Conservation (phyloP, 2,329 filamentous ascomycete genomes). For the Periconia macrospinosa region DNA sequence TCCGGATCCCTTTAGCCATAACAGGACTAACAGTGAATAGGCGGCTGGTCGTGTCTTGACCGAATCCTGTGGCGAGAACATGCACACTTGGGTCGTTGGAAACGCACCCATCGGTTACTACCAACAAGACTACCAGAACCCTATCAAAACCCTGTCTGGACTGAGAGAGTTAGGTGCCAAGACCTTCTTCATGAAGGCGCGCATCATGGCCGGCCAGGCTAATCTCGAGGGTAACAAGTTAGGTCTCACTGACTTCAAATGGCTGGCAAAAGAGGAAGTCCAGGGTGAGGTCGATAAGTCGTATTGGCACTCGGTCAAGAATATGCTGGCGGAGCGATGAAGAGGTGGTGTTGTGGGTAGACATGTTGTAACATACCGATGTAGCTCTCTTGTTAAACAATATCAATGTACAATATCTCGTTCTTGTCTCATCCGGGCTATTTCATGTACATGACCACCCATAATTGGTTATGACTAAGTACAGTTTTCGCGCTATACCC, state of each 20-base stretch:
- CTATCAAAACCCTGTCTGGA: constrained; percentile 16
- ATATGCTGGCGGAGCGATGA: constrained; percentile 85
- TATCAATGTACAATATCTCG: constrained; percentile 12
- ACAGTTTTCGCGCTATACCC: background rate
- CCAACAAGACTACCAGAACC: constrained; percentile 57
- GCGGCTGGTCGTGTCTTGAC: constrained; percentile 78
- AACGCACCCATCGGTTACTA: constrained; percentile 85
- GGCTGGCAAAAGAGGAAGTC: constrained; percentile 90
- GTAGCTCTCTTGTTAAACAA: constrained; percentile 16
- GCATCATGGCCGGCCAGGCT: constrained; percentile 96
- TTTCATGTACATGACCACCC: no score
- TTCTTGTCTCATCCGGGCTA: background rate
- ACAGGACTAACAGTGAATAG: constrained; percentile 52
- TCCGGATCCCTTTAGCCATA: background rate
- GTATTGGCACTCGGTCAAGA: constrained; percentile 76
- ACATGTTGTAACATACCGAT: constrained; percentile 9
- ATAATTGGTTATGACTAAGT: no score
- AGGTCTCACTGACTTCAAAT: constrained; percentile 81
- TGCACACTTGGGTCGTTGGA: constrained; percentile 98
- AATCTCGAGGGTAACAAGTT: constrained; percentile 72
- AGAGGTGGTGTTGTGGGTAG: constrained; percentile 18
- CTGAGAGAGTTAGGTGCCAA: constrained; percentile 67
- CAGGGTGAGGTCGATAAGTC: constrained; percentile 63
- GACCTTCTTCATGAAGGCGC: constrained; percentile 92
- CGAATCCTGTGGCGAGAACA: constrained; percentile 81